phyloP scores from a whole-genome alignment of 169 alveolate genomes.

The Plasmodium adleri region DNA sequence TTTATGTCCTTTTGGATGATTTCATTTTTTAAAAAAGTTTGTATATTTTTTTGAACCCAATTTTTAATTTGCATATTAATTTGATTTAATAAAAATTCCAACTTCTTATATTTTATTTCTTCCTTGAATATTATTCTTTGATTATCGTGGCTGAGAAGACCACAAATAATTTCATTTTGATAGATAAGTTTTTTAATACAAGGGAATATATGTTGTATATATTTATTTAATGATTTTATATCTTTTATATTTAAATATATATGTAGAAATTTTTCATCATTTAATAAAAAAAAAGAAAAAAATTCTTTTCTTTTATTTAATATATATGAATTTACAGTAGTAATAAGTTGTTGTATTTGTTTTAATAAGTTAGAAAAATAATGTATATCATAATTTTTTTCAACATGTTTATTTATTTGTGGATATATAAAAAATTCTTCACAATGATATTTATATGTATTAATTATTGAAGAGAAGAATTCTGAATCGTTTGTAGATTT shows the following conservation, averaged over 20 bases:
- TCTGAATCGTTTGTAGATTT: conserved; percentile 19
- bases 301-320: conserved; percentile 29
- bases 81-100: conserved; percentile 45
- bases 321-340: conserved; percentile 5
- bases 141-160: conserved; percentile 7
- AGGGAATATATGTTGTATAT: conserved; percentile 31
- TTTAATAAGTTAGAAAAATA: background rate
- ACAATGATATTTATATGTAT: conserved; percentile 28
- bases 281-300: conserved; percentile 21
- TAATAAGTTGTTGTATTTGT: background rate
- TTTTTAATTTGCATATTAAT: conserved; percentile 20
- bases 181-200: conserved; percentile 17
- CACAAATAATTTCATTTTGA: conserved; percentile 61
- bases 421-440: conserved; percentile 67
- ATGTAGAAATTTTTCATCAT: conserved; percentile 24
- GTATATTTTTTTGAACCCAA: conserved; percentile 7
- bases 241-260: conserved; percentile 30
- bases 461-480: background rate
- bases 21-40: background rate
- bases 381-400: conserved; percentile 10
- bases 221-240: conserved; percentile 24
- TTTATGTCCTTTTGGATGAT: background rate
- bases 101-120: conserved; percentile 41
- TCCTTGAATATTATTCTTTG: conserved; percentile 49
- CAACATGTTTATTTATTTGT: conserved; percentile 39